A percentile compares a stretch with the other conserved stretches of the same genome.
Conservation (phyloP, 768 basidiomycete species). For the Lentinula detonsa region DNA sequence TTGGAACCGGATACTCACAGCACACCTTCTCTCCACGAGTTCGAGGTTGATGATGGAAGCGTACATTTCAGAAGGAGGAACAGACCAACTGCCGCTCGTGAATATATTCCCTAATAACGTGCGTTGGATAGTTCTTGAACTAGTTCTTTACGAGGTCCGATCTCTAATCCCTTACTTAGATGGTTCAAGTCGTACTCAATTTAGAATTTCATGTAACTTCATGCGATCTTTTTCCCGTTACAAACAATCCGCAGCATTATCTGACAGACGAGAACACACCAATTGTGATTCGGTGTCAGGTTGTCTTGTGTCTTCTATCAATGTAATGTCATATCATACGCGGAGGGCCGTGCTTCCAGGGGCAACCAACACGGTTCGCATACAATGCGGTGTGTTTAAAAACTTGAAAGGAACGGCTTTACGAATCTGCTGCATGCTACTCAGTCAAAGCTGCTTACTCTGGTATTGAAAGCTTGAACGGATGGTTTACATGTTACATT, state of each 20-base stretch:
- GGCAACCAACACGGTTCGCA: not conserved
- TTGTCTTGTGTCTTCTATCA: not conserved
- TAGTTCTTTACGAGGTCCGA: not conserved
- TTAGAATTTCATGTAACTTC: not conserved
- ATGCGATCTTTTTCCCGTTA: not conserved
- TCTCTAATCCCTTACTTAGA: not conserved
- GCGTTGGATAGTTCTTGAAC: not conserved
- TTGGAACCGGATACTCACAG: slow-evolving; percentile 8
- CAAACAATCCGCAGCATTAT: not conserved
- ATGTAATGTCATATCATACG: not conserved
- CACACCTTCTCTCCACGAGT: not conserved
- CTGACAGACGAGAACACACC: not conserved
- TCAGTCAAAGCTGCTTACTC: not conserved
- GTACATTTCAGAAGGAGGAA: slow-evolving; percentile 4
- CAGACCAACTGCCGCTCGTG: not conserved
- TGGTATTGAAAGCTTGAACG: not conserved
- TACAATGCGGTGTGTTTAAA: not conserved
- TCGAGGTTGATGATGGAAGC: slow-evolving; percentile 1
- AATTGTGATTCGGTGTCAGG: not conserved
- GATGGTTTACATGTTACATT: not conserved
- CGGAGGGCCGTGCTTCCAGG: not conserved
- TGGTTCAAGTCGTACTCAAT: not conserved
- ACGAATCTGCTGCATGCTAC: not conserved
- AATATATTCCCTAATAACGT: not conserved
- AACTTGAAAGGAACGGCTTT: not conserved